These are phyloP conservation scores for Geotrichum reessii DNA, from an alignment of 1,139 yeast species.

Conservation along the genomic window DNA sequence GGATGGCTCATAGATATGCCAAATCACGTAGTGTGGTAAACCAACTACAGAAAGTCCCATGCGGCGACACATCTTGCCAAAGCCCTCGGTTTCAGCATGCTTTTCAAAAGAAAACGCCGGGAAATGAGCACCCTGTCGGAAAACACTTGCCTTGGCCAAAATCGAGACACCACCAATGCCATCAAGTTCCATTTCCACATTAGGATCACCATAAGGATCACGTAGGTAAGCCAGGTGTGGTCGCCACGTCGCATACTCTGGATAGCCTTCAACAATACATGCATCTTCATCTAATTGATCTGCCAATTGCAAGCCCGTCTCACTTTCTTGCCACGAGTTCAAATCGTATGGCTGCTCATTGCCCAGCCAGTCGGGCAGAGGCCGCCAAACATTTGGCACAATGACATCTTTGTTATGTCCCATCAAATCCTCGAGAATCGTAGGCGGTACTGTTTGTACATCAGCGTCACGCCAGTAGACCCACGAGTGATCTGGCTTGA, in stretches of 20 bases:
- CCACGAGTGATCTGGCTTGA: slow-evolving; percentile 68
- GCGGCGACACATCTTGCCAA: slow-evolving; percentile 74
- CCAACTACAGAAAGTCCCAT: slow-evolving; percentile 83
- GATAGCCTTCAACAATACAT: slow-evolving; percentile 87
- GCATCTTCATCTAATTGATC: slow-evolving; percentile 76
- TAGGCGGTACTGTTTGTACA: slow-evolving; percentile 57
- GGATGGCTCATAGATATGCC: slow-evolving; percentile 91
- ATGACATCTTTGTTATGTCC: slow-evolving; percentile 59
- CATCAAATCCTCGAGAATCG: slow-evolving; percentile 62
- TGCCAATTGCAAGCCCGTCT: slow-evolving; percentile 76
- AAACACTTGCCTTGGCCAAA: slow-evolving; percentile 71
- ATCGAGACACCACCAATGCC: slow-evolving; percentile 92
- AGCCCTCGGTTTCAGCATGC: slow-evolving; percentile 92
- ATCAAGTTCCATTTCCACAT: slow-evolving; percentile 80
- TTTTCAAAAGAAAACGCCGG: slow-evolving; percentile 87
- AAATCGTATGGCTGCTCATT: slow-evolving; percentile 86
- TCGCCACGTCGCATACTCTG: slow-evolving; percentile 89
- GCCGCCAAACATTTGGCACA: slow-evolving; percentile 90
- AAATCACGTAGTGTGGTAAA: slow-evolving; percentile 80
- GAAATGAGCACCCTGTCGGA: slow-evolving; percentile 76
- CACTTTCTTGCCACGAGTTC: slow-evolving; percentile 87
- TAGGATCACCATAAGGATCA: slow-evolving; percentile 81
- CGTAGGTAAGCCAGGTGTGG: slow-evolving; percentile 84
- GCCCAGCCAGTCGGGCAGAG: slow-evolving; percentile 84
- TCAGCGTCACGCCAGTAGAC: slow-evolving; percentile 76